phyloP scores from a whole-genome alignment of 768 basidiomycete species.

The Rhizopogon rudus region DNA sequence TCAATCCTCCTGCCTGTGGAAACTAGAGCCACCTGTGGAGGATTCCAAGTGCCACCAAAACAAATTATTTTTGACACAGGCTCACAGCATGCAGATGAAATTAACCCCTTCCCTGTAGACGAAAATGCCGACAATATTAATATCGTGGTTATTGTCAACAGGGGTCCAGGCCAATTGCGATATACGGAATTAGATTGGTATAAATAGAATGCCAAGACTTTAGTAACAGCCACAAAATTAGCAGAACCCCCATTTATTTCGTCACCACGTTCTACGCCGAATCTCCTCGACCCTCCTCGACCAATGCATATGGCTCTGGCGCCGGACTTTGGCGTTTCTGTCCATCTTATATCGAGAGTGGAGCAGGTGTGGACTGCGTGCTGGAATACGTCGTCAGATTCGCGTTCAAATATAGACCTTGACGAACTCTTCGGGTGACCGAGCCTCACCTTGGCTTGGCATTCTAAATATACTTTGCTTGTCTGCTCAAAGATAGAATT shows the following conservation, averaged over 20 bases:
- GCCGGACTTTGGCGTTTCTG: not conserved
- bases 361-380: not conserved
- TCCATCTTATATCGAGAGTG: not conserved
- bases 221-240: not conserved
- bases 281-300: not conserved
- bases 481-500: constrained; percentile 40
- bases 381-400: constrained; percentile 5
- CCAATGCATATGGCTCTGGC: not conserved
- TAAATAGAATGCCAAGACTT: constrained; percentile 1
- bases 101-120: not conserved
- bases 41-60: too few species aligned
- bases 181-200: constrained; percentile 2
- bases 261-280: not conserved
- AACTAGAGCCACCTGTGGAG: too few species aligned
- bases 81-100: not conserved
- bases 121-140: not conserved
- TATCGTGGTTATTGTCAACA: not conserved
- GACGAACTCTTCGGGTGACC: constrained; percentile 21
- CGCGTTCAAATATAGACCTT: constrained; percentile 15
- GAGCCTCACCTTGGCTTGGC: constrained; percentile 39
- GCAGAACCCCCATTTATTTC: not conserved
- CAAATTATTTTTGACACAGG: too few species aligned
- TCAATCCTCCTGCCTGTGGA: too few species aligned
- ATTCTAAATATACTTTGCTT: constrained; percentile 35
- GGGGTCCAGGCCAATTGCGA: not conserved